These are phyloP conservation scores for Raphidocelis subcapitata DNA, from an alignment of 139 green algal genomes.

Conservation along the genomic window DNA sequence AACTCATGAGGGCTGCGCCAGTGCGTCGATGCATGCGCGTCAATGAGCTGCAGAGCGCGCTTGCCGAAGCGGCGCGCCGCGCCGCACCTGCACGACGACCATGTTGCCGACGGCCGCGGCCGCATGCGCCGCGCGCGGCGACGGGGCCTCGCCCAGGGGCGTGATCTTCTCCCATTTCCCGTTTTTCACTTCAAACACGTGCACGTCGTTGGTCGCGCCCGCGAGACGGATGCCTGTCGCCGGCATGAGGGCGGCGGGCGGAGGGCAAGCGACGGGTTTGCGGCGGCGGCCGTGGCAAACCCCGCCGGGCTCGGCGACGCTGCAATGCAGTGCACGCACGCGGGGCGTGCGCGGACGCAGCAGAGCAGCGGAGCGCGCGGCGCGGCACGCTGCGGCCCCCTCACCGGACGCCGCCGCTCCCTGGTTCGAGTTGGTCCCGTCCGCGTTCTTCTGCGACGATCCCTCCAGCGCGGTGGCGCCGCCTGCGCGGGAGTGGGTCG, in stretches of 20 bases:
- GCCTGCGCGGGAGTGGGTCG: constrained; percentile 42
- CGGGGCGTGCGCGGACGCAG: no score
- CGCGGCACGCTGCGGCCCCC: no score
- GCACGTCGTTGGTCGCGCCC: constrained; percentile 92
- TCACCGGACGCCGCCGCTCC: no score
- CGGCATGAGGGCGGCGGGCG: not conserved
- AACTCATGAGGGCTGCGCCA: no score
- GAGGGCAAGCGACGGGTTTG: not conserved
- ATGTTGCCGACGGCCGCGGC: constrained; percentile 98
- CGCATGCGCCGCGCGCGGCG: constrained; percentile 92
- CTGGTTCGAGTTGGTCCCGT: constrained; percentile 10
- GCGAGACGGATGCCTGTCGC: constrained; percentile 81
- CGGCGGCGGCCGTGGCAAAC: not conserved
- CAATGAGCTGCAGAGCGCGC: not conserved
- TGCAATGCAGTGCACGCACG: not conserved
- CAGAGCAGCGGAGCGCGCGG: no score
- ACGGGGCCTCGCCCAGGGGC: constrained; percentile 85
- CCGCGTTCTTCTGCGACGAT: constrained; percentile 39
- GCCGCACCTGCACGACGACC: constrained; percentile 88
- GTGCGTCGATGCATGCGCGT: no score
- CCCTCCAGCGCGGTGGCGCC: constrained; percentile 92
- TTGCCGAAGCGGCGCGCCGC: not conserved
- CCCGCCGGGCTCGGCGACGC: not conserved
- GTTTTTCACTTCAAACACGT: constrained; percentile 87
- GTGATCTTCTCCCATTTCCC: constrained; percentile 85